Evolutionary conservation across 108 stramenopile species (phyloP), one percentile per base, ranked within the genome.

Genomic region (Cyclotella sp.): DNA sequence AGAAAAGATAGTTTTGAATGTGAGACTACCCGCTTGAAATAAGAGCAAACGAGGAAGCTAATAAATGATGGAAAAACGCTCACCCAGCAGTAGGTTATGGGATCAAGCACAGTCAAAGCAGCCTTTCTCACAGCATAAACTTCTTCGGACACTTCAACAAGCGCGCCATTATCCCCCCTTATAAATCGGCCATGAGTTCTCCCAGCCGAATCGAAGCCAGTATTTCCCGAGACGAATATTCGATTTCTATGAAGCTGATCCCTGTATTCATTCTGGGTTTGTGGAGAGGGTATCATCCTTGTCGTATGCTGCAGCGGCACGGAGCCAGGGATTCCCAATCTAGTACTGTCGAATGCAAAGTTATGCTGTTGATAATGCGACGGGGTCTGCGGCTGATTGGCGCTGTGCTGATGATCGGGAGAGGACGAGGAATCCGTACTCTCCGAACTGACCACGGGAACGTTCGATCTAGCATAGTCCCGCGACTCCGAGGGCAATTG

Each of bases 1-100:
- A 70, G 51, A 29, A 26, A 59, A 65, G 21, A 34, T 30, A 60
- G 18, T 42, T 22, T 13, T 8, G 28, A 41, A 19, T 26, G 58
- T 40, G 34, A 60, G 34, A 27, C 8, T 49, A 69, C n/a, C n/a
- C 54, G 63, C 51, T 63, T 69, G 70, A 26, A 19, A 72, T 9
- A 41, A 41, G 24, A 26, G 15, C n/a, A 9, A 49, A 16, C 15
- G 18, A 49, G 15, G 9, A 49, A n/a, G n/a, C n/a, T 49, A 9
- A n/a, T n/a, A 9, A 49, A 49, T 16, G 15, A n/a, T 49, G 47
- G 7, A 21, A 28, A 19, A 82, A 42, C 3, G 73, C 93, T 88
- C 55, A 95, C 94, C 94, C 94, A 95, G 60, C 91, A 89, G 61
- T 81, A 88, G 39, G 90, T 93, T 27, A 95, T 79, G 18, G 94